phyloP scores from a whole-genome alignment of 768 basidiomycete species.

The Boletus eberwhitei region DNA sequence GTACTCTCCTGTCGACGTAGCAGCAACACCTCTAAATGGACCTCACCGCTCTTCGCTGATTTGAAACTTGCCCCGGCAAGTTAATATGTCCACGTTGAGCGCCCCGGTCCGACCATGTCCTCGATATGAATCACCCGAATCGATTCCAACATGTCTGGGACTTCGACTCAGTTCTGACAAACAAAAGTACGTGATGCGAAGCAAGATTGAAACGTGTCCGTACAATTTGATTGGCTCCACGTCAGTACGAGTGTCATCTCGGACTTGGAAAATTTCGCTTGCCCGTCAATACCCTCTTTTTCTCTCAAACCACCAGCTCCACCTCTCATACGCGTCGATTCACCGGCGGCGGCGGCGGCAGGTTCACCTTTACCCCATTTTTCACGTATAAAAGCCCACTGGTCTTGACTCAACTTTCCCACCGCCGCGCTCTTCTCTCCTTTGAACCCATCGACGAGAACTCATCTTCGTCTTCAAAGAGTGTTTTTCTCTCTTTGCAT shows the following conservation, averaged over 20 bases:
- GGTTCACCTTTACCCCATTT: constrained; percentile 16
- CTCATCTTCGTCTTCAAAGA: constrained; percentile 16
- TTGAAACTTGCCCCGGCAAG: too few species aligned
- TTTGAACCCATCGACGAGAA: background rate
- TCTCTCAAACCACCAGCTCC: constrained; percentile 7
- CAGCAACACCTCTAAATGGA: too few species aligned
- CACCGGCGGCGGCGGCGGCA: background rate
- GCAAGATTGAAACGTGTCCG: background rate
- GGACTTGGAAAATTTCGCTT: constrained; percentile 17
- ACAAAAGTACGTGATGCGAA: background rate
- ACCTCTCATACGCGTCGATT: constrained; percentile 3
- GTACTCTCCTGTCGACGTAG: too few species aligned
- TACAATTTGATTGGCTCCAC: constrained; percentile 12
- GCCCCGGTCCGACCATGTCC: too few species aligned
- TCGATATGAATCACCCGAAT: background rate
- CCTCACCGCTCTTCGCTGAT: too few species aligned
- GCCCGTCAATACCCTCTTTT: constrained; percentile 18
- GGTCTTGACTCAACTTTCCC: background rate
- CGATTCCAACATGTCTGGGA: background rate
- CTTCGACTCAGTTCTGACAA: background rate
- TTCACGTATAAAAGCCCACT: constrained; percentile 27
- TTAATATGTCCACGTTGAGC: background rate
- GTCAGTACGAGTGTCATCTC: constrained; percentile 10
- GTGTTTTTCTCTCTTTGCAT: constrained; percentile 60
- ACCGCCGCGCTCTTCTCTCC: background rate